Evolutionary conservation across 768 basidiomycete genomes (phyloP), one percentile per base, ranked within the genome.

Genomic region (Cyclocybe cylindracea): DNA sequence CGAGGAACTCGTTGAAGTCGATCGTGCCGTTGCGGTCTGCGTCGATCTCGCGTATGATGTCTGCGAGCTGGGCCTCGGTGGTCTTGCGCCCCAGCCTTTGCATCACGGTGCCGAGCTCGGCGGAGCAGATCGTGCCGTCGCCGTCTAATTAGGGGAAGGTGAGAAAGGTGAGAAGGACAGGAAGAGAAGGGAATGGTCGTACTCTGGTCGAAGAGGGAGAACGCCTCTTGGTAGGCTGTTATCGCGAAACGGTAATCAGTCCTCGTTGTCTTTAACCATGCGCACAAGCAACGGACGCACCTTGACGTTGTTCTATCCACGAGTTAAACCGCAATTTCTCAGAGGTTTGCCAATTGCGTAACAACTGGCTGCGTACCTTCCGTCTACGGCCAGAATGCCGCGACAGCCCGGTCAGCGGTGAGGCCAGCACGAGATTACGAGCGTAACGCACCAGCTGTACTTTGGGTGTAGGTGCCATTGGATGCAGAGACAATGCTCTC

Each of bases 161-260:
- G 11, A 44, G 39, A 38, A 39, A 32, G 36, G 40, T 33, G 18
- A 40, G 33, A 36, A 31, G 14, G 43, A 24, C 13, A 5, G 10
- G 9, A 51, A 51, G 52, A 57, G 43, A 48, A 40, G 44, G 39
- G 19, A 46, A 36, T 24, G 16, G 24, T 71, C 79, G 51, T 54
- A 93, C 93, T 89, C 71, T 93, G 94, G 77, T 96, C 94, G 69
- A 98, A 98, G 11, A 97, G 82, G 50, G 94, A 92, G 76, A 98
- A 98, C 38, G 95, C 96, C 78, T 98, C 95, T 80, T 95, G 96
- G 83, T 94, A 98, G 73, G 96, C 94, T 91, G 59, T 43, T 13
- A 4, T 24, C 24, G 5, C n/a, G 44, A 19, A 31, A 18, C 39
- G 37, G 24, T 24, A 24, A 24, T 24, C 24, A 24, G 24, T 24